Evolutionary conservation across 352 stramenopile species (phyloP), one percentile per base, ranked within the genome.

Genomic region (Blastocystis sp.): DNA sequence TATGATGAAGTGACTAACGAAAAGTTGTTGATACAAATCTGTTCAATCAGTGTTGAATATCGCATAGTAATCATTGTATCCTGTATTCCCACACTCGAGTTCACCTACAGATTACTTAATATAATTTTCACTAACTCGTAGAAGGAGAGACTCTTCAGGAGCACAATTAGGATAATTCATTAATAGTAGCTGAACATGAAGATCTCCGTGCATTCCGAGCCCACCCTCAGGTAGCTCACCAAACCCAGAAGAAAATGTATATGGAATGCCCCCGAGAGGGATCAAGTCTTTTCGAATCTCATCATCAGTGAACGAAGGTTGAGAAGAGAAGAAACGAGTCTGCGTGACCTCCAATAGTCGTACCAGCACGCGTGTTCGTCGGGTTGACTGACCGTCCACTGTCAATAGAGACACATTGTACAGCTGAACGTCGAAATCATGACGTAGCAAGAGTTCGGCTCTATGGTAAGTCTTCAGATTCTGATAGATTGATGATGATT

Each of bases 11-110:
- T 85, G 18, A 53, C 73, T 1, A 85, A 11, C 39, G 73, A 66
- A 37, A 69, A 85, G 73, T 85, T 85, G 13, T 43, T 50, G 26
- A 85, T 85, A 34, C 73, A 85, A 13, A 66, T 85, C 73, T 69
- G 45, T 34, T 85, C 73, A 7, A 85, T 85, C n/a, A 85, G 5
- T 39, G 53, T 18, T 1, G 53, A 59, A 43, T 85, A 85, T 0
- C 20, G 20, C 20, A 85, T 50, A 5, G 65, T 13, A 4, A 85
- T 6, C n/a, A 13, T 50, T 16, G 68, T 34, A 30, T 66, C 50
- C 9, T 18, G 11, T 18, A 54, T 43, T 20, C 73, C 73, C 47
- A 66, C 73, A 7, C 43, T 66, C 39, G 73, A 66, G 20, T 64
- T 78, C 30, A 78, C 20, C 66, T 78, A 78, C n/a, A 4, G 39